Evolutionary conservation across 2,329 filamentous ascomycete genomes (phyloP).

Genomic region (Sporothrix pallida): DNA sequence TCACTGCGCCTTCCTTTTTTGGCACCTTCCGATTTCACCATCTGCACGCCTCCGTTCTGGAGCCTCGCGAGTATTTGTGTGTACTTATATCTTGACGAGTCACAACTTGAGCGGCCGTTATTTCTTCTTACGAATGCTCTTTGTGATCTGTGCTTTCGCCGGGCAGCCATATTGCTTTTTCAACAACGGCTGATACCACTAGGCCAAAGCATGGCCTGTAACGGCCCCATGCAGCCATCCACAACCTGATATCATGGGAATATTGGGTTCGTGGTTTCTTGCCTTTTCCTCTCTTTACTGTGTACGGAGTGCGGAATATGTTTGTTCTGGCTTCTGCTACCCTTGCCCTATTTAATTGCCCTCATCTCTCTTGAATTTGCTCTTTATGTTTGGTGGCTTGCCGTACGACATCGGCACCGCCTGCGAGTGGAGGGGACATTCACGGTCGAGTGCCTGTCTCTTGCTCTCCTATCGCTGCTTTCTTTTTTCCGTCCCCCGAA

Average conservation of each 20-base stretch:
- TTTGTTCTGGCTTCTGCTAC: background rate
- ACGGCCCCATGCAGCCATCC: background rate
- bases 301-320: background rate
- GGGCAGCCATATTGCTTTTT: background rate
- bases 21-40: background rate
- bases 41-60: background rate
- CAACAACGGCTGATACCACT: background rate
- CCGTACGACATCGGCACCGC: background rate
- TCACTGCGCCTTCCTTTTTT: slow-evolving; percentile 10
- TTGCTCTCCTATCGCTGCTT: background rate
- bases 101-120: background rate
- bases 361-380: background rate
- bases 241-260: background rate
- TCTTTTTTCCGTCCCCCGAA: slow-evolving; percentile 9
- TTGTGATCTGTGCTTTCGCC: background rate
- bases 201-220: background rate
- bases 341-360: background rate
- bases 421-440: background rate
- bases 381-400: background rate
- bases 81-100: background rate
- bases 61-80: background rate
- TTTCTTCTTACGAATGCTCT: background rate
- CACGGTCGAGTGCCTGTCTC: background rate
- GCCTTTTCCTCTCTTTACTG: slow-evolving; percentile 1
- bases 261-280: background rate